Evolutionary conservation across 1,139 yeast species (phyloP).

Genomic region (Sugiyamaella grinbergsii): DNA sequence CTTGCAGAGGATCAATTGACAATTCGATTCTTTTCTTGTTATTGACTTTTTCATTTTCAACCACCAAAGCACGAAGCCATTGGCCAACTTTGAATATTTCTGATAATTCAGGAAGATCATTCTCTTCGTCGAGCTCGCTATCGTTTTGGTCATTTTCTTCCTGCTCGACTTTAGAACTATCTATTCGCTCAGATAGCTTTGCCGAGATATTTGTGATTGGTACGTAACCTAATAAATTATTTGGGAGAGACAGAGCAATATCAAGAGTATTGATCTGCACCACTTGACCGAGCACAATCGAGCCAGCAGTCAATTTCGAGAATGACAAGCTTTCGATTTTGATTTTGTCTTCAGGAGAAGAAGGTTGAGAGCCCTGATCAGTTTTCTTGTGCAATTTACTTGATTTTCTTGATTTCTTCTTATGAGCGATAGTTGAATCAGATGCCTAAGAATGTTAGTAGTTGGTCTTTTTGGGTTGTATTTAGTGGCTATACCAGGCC

Average conservation of each 20-base stretch:
- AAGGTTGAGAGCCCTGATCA: slow-evolving; percentile 31
- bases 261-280: slow-evolving; percentile 61
- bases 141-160: slow-evolving; percentile 38
- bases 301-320: slow-evolving; percentile 66
- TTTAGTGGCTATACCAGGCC: neutral
- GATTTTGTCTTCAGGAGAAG: slow-evolving; percentile 30
- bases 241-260: slow-evolving; percentile 73
- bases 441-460: slow-evolving; percentile 14
- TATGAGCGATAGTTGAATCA: slow-evolving; percentile 19
- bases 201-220: slow-evolving; percentile 75
- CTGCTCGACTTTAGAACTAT: slow-evolving; percentile 45
- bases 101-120: slow-evolving; percentile 42
- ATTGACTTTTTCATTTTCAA: slow-evolving; percentile 43
- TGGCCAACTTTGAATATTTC: slow-evolving; percentile 69
- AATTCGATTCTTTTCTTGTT: slow-evolving; percentile 65
- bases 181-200: slow-evolving; percentile 56
- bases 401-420: slow-evolving; percentile 30
- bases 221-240: slow-evolving; percentile 75
- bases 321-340: slow-evolving; percentile 63
- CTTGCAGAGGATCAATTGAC: slow-evolving; percentile 71
- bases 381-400: slow-evolving; percentile 30
- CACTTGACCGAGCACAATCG: slow-evolving; percentile 76
- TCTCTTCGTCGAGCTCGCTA: slow-evolving; percentile 44
- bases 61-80: slow-evolving; percentile 81
- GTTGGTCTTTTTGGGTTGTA: neutral